Percentiles rank a stretch among this genome's conserved stretches.
These are phyloP conservation scores for Lagenidium sp. DNA, from an alignment of 352 stramenopile species.

Conservation along the genomic window DNA sequence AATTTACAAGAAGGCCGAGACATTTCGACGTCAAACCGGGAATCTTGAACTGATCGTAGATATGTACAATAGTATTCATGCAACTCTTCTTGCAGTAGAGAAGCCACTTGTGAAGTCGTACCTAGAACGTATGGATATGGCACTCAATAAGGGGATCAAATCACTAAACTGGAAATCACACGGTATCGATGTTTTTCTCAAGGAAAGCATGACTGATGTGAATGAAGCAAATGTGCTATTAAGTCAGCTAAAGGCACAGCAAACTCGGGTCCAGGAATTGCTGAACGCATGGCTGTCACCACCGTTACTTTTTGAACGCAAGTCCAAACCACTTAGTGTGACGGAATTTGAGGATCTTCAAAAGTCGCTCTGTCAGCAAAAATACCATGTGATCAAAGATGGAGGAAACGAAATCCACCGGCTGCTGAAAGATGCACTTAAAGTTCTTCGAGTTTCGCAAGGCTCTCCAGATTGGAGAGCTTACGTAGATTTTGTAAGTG, in stretches of 20 bases:
- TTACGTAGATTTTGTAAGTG: conserved; percentile 90
- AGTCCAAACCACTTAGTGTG: conserved; percentile 68
- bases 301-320: conserved; percentile 81
- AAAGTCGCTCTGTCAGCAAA: conserved; percentile 50
- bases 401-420: conserved; percentile 82
- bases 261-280: conserved; percentile 70
- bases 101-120: conserved; percentile 81
- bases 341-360: conserved; percentile 86
- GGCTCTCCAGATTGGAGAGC: conserved; percentile 89
- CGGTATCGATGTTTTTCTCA: conserved; percentile 89
- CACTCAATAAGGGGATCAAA: conserved; percentile 84
- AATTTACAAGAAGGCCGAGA: conserved; percentile 88
- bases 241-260: conserved; percentile 84
- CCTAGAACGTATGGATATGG: conserved; percentile 87
- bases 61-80: conserved; percentile 90
- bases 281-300: conserved; percentile 65
- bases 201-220: conserved; percentile 83
- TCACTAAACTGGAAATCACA: conserved; percentile 91
- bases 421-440: conserved; percentile 87
- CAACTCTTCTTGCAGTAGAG: conserved; percentile 83
- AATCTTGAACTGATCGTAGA: conserved; percentile 91
- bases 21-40: conserved; percentile 87
- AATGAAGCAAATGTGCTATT: conserved; percentile 83
- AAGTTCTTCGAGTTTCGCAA: conserved; percentile 82
- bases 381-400: conserved; percentile 86